A percentile compares a stretch with the other conserved stretches of the same genome.
Evolutionary conservation across 495 filamentous ascomycete genomes (phyloP).

Genomic region (Xylaria intraflava): DNA sequence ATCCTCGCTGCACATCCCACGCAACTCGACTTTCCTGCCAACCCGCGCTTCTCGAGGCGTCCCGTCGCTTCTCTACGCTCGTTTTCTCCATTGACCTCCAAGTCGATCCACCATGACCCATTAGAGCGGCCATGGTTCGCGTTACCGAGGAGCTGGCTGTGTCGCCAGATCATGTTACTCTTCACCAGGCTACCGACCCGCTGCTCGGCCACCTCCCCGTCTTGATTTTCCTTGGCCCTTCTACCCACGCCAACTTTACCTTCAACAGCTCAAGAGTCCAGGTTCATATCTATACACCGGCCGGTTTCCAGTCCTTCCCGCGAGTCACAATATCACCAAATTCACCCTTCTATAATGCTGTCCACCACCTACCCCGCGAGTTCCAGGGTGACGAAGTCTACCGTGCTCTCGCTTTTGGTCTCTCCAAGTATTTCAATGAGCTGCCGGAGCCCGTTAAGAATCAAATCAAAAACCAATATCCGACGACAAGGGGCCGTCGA

Average conservation of each 20-base stretch:
- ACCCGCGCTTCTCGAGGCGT: slow-evolving; percentile 2
- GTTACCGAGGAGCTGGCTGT: slow-evolving; percentile 59
- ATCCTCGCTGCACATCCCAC: neutral
- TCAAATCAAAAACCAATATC: slow-evolving; percentile 44
- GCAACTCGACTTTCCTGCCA: neutral
- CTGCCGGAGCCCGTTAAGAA: slow-evolving; percentile 70
- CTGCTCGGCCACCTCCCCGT: slow-evolving; percentile 65
- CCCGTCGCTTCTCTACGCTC: slow-evolving; percentile 4
- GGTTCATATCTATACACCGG: slow-evolving; percentile 81
- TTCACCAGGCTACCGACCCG: slow-evolving; percentile 76
- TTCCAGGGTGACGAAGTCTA: slow-evolving; percentile 89
- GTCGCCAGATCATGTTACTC: slow-evolving; percentile 66
- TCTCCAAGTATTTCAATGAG: slow-evolving; percentile 89
- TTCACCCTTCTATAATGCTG: slow-evolving; percentile 89
- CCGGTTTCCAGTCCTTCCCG: slow-evolving; percentile 79
- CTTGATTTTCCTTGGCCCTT: slow-evolving; percentile 78
- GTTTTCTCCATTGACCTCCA: slow-evolving; percentile 14
- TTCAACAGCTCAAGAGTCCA: slow-evolving; percentile 87
- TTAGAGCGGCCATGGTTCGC: slow-evolving; percentile 57
- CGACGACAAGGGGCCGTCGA: slow-evolving; percentile 40
- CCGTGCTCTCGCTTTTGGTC: slow-evolving; percentile 80
- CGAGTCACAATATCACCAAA: slow-evolving; percentile 87
- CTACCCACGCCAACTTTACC: slow-evolving; percentile 75
- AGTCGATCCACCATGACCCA: slow-evolving; percentile 29
- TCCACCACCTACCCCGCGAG: slow-evolving; percentile 85